phyloP scores from a whole-genome alignment of 2,329 filamentous ascomycete species.

The Kalaharituber pfeilii region DNA sequence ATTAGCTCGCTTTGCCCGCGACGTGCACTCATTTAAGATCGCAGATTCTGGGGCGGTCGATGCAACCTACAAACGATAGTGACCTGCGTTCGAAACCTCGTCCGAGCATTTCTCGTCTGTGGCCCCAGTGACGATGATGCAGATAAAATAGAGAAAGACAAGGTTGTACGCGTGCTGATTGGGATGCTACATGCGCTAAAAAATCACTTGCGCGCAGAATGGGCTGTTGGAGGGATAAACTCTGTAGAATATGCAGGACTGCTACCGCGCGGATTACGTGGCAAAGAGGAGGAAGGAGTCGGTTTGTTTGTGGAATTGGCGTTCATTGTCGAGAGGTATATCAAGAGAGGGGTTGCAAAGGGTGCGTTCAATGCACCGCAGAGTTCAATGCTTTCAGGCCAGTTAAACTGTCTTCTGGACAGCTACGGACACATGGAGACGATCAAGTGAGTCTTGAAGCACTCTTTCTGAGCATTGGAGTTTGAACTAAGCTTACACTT shows the following conservation, averaged over 20 bases:
- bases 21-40: too few relatives aligned
- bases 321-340: conserved; percentile 42
- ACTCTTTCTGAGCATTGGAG: background rate
- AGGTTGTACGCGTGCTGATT: conserved; percentile 33
- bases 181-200: conserved; percentile 46
- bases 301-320: conserved; percentile 41
- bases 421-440: conserved; percentile 48
- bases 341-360: conserved; percentile 38
- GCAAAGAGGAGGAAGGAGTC: conserved; percentile 40
- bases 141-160: conserved; percentile 34
- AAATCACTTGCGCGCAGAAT: conserved; percentile 45
- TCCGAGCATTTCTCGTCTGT: conserved; percentile 34
- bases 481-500: too few relatives aligned
- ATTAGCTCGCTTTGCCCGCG: too few relatives aligned
- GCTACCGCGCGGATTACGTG: conserved; percentile 34
- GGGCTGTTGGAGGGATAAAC: conserved; percentile 29
- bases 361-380: conserved; percentile 44
- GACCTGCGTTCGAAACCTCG: conserved; percentile 41
- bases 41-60: conserved; percentile 36
- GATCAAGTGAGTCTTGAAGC: conserved; percentile 31
- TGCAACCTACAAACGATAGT: conserved; percentile 39
- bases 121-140: conserved; percentile 23
- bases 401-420: conserved; percentile 40
- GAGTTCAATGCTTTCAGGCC: conserved; percentile 41
- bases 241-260: conserved; percentile 34